Conservation (phyloP, 1,284 basidiomycete species). For the Entoloma clypeatum region DNA sequence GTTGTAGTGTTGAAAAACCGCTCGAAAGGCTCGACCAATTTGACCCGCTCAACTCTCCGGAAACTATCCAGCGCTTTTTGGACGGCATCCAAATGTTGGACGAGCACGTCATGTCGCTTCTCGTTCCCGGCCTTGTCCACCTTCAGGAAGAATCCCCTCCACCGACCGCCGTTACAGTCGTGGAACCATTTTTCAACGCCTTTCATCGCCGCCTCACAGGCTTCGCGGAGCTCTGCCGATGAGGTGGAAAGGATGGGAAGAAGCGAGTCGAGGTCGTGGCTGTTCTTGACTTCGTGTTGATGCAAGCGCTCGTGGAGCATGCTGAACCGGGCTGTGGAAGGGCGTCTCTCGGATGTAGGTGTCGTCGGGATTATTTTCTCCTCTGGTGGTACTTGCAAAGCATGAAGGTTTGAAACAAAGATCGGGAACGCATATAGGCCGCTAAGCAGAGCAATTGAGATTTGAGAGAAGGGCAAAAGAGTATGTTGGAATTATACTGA, state of each 20-base stretch:
- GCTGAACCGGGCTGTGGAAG: slow-evolving; percentile 25
- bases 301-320: slow-evolving; percentile 23
- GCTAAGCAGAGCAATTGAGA: slow-evolving; percentile 16
- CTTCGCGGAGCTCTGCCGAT: slow-evolving; percentile 30
- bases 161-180: slow-evolving; percentile 32
- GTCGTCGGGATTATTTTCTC: not conserved
- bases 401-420: slow-evolving; percentile 31
- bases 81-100: slow-evolving; percentile 19
- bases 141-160: slow-evolving; percentile 27
- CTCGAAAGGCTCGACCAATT: slow-evolving; percentile 36
- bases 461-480: not conserved
- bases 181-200: slow-evolving; percentile 29
- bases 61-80: slow-evolving; percentile 29
- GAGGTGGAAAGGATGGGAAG: slow-evolving; percentile 35
- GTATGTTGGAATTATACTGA: slow-evolving; percentile 24
- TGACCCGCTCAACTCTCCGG: slow-evolving; percentile 27
- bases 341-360: slow-evolving; percentile 4
- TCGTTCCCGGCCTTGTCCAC: slow-evolving; percentile 18
- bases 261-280: slow-evolving; percentile 37
- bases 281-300: slow-evolving; percentile 33
- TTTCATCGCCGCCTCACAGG: slow-evolving; percentile 24
- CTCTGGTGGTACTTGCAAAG: slow-evolving; percentile 14
- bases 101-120: slow-evolving; percentile 25
- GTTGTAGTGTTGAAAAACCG: slow-evolving; percentile 36
- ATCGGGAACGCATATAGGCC: slow-evolving; percentile 34